These are phyloP conservation scores for Myriosclerotinia scirpicola DNA, from an alignment of 2,329 filamentous ascomycete genomes.

Conservation along the genomic window DNA sequence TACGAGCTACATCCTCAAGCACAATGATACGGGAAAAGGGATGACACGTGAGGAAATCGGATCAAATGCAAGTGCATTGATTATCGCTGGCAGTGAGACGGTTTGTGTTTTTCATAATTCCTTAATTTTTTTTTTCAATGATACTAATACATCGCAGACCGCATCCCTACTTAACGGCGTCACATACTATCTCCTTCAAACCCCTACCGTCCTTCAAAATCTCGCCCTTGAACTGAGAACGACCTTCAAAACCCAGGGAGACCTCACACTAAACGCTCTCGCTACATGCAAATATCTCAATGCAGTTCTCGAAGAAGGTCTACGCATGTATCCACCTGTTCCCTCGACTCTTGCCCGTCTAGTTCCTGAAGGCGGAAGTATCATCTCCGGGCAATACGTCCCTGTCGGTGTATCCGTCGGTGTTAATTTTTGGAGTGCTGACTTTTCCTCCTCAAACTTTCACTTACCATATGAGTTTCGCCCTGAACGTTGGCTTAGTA, in stretches of 20 bases:
- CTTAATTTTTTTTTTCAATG: slow-evolving; percentile 28
- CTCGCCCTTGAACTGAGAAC: slow-evolving; percentile 46
- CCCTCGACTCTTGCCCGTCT: slow-evolving; percentile 4
- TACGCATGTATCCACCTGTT: slow-evolving; percentile 28
- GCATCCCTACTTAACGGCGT: slow-evolving; percentile 37
- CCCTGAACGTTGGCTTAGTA: slow-evolving; percentile 19
- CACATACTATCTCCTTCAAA: slow-evolving; percentile 55
- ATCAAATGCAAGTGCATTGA: slow-evolving; percentile 15
- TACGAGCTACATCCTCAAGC: slow-evolving; percentile 19
- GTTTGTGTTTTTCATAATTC: background rate
- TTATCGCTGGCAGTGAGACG: slow-evolving; percentile 22
- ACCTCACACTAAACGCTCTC: slow-evolving; percentile 27
- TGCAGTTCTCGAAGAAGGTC: slow-evolving; percentile 26
- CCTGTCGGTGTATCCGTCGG: background rate
- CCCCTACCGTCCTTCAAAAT: slow-evolving; percentile 36
- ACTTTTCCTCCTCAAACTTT: background rate
- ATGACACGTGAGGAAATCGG: slow-evolving; percentile 19
- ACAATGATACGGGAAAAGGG: slow-evolving; percentile 19
- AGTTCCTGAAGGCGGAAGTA: background rate
- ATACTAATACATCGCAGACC: slow-evolving; percentile 36
- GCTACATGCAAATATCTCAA: slow-evolving; percentile 22
- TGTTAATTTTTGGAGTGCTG: background rate
- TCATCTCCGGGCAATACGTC: background rate
- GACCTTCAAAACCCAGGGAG: slow-evolving; percentile 40
- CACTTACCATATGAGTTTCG: background rate